Percentiles rank a stretch among this genome's conserved stretches.
phyloP scores from a whole-genome alignment of 2,329 filamentous ascomycete species.

The Paecilomyces formosus region DNA sequence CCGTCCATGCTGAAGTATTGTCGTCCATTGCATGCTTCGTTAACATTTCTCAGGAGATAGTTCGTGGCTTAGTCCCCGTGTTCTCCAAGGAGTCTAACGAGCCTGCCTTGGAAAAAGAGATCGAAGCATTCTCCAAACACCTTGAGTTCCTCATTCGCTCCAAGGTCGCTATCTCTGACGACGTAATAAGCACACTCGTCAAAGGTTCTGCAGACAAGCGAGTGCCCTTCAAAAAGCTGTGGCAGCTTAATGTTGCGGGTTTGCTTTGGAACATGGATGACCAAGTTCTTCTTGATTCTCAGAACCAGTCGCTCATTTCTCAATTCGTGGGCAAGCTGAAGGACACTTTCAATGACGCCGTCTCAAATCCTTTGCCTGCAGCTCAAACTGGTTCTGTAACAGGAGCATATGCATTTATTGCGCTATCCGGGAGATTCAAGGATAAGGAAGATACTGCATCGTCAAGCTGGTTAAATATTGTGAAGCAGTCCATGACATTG shows the following conservation, averaged over 20 bases:
- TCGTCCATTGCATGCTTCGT: conserved; percentile 54
- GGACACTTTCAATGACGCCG: conserved; percentile 69
- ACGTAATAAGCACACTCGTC: conserved; percentile 60
- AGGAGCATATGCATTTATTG: conserved; percentile 66
- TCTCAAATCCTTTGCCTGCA: conserved; percentile 68
- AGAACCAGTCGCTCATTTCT: conserved; percentile 41
- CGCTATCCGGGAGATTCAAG: conserved; percentile 52
- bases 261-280: conserved; percentile 54
- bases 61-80: conserved; percentile 58
- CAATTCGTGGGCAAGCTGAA: conserved; percentile 44
- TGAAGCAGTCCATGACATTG: conserved; percentile 58
- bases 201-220: conserved; percentile 88
- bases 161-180: conserved; percentile 55
- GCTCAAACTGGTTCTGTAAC: conserved; percentile 77
- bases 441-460: conserved; percentile 44
- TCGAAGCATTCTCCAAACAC: conserved; percentile 62
- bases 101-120: conserved; percentile 66
- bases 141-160: conserved; percentile 56
- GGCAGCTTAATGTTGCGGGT: conserved; percentile 68
- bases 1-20: conserved; percentile 76
- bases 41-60: conserved; percentile 58
- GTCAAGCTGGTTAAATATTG: conserved; percentile 40
- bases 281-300: conserved; percentile 42
- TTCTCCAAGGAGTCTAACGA: conserved; percentile 86
- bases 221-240: conserved; percentile 65